These are phyloP conservation scores for Eutrema heterophyllum DNA, from an alignment of 345 rosid genomes.

Conservation along the genomic window DNA sequence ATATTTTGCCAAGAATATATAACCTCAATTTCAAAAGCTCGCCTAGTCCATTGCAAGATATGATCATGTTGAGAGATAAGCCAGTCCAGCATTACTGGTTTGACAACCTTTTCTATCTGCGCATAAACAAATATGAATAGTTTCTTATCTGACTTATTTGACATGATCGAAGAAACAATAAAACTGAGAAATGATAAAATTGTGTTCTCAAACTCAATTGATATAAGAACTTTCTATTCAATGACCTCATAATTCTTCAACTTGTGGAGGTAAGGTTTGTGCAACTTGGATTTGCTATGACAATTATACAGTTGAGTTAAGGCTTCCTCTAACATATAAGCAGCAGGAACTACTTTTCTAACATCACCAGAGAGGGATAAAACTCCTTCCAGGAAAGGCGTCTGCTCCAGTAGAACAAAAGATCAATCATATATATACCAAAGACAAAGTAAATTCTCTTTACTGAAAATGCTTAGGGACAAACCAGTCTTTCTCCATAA, in stretches of 20 bases:
- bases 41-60: slow-evolving; percentile 88
- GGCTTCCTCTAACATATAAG: slow-evolving; percentile 59
- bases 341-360: slow-evolving; percentile 76
- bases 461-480: slow-evolving; percentile 24
- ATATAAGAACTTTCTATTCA: neutral
- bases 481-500: slow-evolving; percentile 92
- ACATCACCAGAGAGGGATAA: slow-evolving; percentile 75
- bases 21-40: slow-evolving; percentile 95
- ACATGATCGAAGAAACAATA: neutral
- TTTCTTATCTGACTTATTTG: slow-evolving; percentile 1
- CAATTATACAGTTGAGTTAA: slow-evolving; percentile 53
- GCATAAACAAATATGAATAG: slow-evolving; percentile 1
- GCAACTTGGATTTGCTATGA: slow-evolving; percentile 37
- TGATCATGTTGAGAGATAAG: slow-evolving; percentile 84
- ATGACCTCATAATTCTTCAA: slow-evolving; percentile 69
- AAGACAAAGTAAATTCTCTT: slow-evolving; percentile 1
- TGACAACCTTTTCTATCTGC: slow-evolving; percentile 74
- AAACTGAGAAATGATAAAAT: slow-evolving; percentile 3
- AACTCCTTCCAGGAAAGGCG: slow-evolving; percentile 60
- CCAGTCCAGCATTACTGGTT: slow-evolving; percentile 92
- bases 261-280: slow-evolving; percentile 32
- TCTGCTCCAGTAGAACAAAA: slow-evolving; percentile 42
- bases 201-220: neutral
- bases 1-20: neutral
- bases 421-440: slow-evolving; percentile 11